These are phyloP conservation scores for Petunia axillaris DNA, from an alignment of 257 asterid genomes.

Conservation along the genomic window DNA sequence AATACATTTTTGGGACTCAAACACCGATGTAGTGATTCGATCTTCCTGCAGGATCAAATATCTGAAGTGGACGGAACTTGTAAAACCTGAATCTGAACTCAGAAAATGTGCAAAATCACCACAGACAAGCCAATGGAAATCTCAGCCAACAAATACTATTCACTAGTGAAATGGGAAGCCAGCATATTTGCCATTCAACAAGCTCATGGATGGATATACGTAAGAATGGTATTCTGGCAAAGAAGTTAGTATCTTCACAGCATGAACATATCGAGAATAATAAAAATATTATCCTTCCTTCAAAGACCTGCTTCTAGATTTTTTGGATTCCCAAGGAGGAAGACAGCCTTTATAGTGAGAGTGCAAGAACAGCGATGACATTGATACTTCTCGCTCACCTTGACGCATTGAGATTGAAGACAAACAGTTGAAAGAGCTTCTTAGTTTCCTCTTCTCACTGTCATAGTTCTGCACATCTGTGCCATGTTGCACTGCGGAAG, in stretches of 20 bases:
- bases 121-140: background rate
- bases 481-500: slow-evolving; percentile 34
- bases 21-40: background rate
- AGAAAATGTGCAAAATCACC: slow-evolving; percentile 20
- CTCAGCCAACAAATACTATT: slow-evolving; percentile 10
- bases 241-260: slow-evolving; percentile 19
- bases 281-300: slow-evolving; percentile 34
- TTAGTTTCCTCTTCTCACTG: slow-evolving; percentile 59
- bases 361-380: slow-evolving; percentile 70
- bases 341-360: slow-evolving; percentile 69
- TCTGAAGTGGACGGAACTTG: too few relatives aligned
- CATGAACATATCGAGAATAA: background rate
- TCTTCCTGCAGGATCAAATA: background rate
- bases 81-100: slow-evolving; percentile 12
- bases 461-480: slow-evolving; percentile 46
- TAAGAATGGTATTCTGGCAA: background rate
- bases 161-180: slow-evolving; percentile 9
- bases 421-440: slow-evolving; percentile 58
- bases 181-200: background rate
- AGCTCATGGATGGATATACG: background rate
- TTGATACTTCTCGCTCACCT: slow-evolving; percentile 49
- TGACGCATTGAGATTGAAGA: slow-evolving; percentile 61
- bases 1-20: slow-evolving; percentile 13
- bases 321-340: slow-evolving; percentile 63
- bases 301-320: slow-evolving; percentile 46